Evolutionary conservation across 208 protist species (phyloP).

Genomic region (Acanthamoeba rhysodes): DNA sequence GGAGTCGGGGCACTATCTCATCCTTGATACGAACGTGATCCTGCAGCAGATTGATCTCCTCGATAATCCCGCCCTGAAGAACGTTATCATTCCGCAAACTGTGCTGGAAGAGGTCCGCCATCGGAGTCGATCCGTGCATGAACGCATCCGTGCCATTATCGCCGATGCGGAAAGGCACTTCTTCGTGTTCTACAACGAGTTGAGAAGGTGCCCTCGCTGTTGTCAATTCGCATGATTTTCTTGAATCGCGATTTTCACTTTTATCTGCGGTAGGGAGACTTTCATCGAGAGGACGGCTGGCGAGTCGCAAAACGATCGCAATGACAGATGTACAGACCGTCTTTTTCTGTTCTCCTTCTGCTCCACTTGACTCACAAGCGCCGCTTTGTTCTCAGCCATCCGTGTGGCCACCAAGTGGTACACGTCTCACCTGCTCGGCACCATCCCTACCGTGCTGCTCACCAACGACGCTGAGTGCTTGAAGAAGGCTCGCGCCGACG

Average conservation of each 20-base stretch:
- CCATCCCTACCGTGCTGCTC: conserved; percentile 68
- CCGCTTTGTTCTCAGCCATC: conserved; percentile 65
- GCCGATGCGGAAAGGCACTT: conserved; percentile 73
- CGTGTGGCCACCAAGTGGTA: conserved; percentile 83
- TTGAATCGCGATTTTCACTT: background rate
- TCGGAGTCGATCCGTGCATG: conserved; percentile 77
- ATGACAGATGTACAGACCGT: conserved; percentile 84
- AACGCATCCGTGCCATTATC: conserved; percentile 83
- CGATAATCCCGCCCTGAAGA: conserved; percentile 84
- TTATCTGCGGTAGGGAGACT: conserved; percentile 76
- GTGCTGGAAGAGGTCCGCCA: conserved; percentile 88
- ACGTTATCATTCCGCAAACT: conserved; percentile 88
- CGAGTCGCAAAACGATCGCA: conserved; percentile 89
- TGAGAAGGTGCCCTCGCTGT: background rate
- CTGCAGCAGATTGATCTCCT: conserved; percentile 91
- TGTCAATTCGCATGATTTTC: background rate
- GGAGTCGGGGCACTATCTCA: conserved; percentile 74
- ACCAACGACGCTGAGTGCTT: conserved; percentile 74
- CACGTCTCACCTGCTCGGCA: conserved; percentile 72
- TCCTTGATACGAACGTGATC: conserved; percentile 90
- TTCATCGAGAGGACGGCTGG: conserved; percentile 75
- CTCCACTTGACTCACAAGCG: background rate
- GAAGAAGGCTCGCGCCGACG: conserved; percentile 8
- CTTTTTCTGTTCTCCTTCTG: background rate
- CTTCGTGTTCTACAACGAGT: conserved; percentile 90